phyloP scores from a whole-genome alignment of 163 green algal species.

The Smithsoniella earleae region DNA sequence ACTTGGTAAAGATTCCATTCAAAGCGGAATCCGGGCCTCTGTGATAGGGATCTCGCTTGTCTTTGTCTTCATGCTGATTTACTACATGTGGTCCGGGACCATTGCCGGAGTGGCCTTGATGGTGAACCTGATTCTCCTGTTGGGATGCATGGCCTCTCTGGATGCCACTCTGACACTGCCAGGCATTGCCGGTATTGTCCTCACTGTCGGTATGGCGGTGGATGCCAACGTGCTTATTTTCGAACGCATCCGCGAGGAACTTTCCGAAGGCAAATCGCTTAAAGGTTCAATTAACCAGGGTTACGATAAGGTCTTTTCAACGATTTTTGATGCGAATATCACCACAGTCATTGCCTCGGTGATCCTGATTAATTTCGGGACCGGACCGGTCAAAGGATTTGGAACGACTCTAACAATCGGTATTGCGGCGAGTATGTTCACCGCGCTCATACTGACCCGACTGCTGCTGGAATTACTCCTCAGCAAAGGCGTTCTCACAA shows the following conservation, averaged over 20 bases:
- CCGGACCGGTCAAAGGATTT: too few species aligned
- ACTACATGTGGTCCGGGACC: constrained; percentile 15
- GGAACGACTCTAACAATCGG: too few species aligned
- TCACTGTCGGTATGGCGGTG: constrained; percentile 26
- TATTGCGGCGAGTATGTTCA: too few species aligned
- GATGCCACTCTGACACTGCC: constrained; percentile 13
- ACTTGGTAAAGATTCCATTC: neutral
- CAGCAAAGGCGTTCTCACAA: too few species aligned
- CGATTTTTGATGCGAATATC: neutral
- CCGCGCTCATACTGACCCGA: too few species aligned
- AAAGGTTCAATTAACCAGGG: neutral
- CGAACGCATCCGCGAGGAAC: constrained; percentile 3
- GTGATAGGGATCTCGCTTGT: neutral
- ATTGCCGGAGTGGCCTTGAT: constrained; percentile 8
- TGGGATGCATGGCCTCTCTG: neutral
- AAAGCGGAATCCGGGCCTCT: neutral
- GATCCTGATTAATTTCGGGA: neutral
- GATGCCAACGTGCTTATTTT: constrained; percentile 24
- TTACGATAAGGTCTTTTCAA: neutral
- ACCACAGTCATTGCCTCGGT: neutral
- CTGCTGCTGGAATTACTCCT: too few species aligned
- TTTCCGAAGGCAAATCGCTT: neutral
- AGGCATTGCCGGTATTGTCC: constrained; percentile 17
- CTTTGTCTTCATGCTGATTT: constrained; percentile 25
- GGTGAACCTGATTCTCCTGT: constrained; percentile 9